These are phyloP conservation scores for Neoarthrinium moseri DNA, from an alignment of 2,329 filamentous ascomycete genomes.

Conservation along the genomic window DNA sequence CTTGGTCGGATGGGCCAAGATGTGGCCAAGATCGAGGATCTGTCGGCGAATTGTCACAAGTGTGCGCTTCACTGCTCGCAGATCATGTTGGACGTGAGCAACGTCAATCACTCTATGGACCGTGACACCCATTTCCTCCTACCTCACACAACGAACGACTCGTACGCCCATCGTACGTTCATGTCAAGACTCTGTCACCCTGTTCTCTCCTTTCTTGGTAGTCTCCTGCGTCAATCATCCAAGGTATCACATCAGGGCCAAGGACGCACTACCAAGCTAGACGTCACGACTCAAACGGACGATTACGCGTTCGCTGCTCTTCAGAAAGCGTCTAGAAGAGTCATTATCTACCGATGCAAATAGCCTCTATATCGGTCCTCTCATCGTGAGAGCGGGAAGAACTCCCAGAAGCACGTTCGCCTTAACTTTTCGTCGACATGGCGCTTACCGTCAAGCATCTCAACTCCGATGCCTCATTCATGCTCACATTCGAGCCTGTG, in stretches of 20 bases:
- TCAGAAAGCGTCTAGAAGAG: too few species aligned
- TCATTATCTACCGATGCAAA: neutral
- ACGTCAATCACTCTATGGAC: too few species aligned
- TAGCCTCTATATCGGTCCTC: neutral
- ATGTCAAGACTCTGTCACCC: too few species aligned
- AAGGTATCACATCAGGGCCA: too few species aligned
- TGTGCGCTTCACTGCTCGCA: neutral
- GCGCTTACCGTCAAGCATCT: conserved; percentile 62
- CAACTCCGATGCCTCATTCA: conserved; percentile 64
- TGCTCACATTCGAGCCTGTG: conserved; percentile 58
- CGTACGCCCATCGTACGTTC: too few species aligned
- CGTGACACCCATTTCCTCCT: neutral
- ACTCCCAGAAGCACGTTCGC: neutral
- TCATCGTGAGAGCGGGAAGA: too few species aligned
- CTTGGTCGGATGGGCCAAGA: too few species aligned
- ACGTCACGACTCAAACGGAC: too few species aligned
- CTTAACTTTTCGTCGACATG: conserved; percentile 41
- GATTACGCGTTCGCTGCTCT: too few species aligned
- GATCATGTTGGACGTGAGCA: neutral
- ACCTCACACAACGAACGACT: neutral
- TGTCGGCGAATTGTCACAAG: neutral
- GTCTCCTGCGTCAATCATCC: too few species aligned
- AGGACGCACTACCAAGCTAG: too few species aligned
- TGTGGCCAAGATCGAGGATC: neutral
- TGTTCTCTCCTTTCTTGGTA: too few species aligned